These are phyloP conservation scores for Trametes sp. DNA, from an alignment of 1,284 basidiomycete genomes.

Conservation along the genomic window DNA sequence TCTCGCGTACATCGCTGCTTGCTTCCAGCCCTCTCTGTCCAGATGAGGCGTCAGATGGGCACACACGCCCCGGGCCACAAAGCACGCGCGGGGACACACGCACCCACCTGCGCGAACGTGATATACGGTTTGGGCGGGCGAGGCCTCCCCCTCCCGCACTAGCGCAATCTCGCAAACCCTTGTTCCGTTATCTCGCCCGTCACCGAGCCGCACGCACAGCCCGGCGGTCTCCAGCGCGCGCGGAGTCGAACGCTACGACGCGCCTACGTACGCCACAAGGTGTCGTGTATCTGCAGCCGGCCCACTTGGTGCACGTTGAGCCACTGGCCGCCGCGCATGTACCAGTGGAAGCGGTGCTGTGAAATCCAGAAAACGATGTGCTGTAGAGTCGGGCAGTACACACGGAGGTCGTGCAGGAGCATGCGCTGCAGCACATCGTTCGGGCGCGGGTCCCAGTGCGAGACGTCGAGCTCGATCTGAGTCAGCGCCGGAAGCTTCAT, in stretches of 20 bases:
- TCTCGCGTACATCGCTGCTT: slow-evolving; percentile 16
- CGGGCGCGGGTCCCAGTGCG: slow-evolving; percentile 38
- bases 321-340: slow-evolving; percentile 37
- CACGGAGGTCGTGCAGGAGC: slow-evolving; percentile 40
- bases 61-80: slow-evolving; percentile 16
- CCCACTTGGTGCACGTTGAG: slow-evolving; percentile 17
- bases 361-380: slow-evolving; percentile 40
- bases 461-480: slow-evolving; percentile 41
- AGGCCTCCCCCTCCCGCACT: slow-evolving; percentile 14
- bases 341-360: slow-evolving; percentile 37
- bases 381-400: slow-evolving; percentile 39
- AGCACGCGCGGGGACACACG: slow-evolving; percentile 18
- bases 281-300: slow-evolving; percentile 28
- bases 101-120: slow-evolving; percentile 26
- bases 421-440: slow-evolving; percentile 35
- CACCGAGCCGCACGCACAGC: background rate
- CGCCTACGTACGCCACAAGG: slow-evolving; percentile 37
- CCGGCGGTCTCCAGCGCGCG: background rate
- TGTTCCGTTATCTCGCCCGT: slow-evolving; percentile 21
- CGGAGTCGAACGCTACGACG: background rate
- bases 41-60: slow-evolving; percentile 27
- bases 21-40: slow-evolving; percentile 19
- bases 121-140: slow-evolving; percentile 3
- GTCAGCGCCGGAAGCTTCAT: slow-evolving; percentile 37
- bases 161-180: slow-evolving; percentile 8